Evolutionary conservation across 495 filamentous ascomycete genomes (phyloP).

Genomic region (Xylaria scruposa): DNA sequence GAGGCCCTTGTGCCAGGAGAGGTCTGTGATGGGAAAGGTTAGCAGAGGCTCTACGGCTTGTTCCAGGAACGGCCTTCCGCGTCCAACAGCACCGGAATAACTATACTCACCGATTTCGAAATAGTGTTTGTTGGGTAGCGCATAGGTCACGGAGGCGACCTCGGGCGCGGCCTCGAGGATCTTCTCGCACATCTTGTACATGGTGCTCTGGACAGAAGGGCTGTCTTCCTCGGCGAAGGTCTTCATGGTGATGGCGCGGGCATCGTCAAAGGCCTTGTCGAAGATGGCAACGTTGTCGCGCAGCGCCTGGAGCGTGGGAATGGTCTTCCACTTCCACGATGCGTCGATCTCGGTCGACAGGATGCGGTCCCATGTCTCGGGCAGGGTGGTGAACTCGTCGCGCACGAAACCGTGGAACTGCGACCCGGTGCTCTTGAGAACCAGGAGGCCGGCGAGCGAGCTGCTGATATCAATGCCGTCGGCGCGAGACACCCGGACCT

Average conservation of each 20-base stretch:
- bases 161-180: slow-evolving; percentile 78
- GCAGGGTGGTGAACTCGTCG: slow-evolving; percentile 90
- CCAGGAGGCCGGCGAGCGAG: slow-evolving; percentile 75
- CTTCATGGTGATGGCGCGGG: slow-evolving; percentile 82
- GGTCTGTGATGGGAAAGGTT: slow-evolving; percentile 58
- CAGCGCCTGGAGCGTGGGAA: slow-evolving; percentile 72
- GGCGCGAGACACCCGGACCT: slow-evolving; percentile 60
- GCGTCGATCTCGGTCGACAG: slow-evolving; percentile 90
- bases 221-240: slow-evolving; percentile 92
- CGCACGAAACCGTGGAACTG: slow-evolving; percentile 93
- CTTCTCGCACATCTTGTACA: slow-evolving; percentile 97
- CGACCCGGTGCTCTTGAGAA: slow-evolving; percentile 97
- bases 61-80: neutral
- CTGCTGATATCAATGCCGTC: slow-evolving; percentile 74
- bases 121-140: slow-evolving; percentile 97
- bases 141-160: slow-evolving; percentile 77
- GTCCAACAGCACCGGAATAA: neutral
- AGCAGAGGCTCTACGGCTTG: neutral
- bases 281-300: slow-evolving; percentile 68
- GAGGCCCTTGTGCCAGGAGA: slow-evolving; percentile 95
- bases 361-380: slow-evolving; percentile 93
- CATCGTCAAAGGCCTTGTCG: slow-evolving; percentile 76
- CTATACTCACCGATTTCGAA: slow-evolving; percentile 86
- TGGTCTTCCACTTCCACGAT: slow-evolving; percentile 81
- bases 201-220: slow-evolving; percentile 92